Percentiles rank a stretch among this genome's conserved stretches.
Evolutionary conservation across 1,139 yeast species (phyloP).

Genomic region (Candida anutae): DNA sequence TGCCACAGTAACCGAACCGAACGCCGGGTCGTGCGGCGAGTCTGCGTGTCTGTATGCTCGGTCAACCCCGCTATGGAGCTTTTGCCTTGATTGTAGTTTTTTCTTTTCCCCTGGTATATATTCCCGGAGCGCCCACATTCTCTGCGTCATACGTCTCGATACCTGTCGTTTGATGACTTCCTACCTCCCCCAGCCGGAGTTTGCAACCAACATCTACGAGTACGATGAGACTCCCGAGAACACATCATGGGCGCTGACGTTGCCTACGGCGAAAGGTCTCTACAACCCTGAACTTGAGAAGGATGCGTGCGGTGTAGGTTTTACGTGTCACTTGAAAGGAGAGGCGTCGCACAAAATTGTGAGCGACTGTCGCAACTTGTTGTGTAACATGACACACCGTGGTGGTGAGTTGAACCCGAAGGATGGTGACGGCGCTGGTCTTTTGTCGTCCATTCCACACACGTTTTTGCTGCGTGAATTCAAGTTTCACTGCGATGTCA

Average conservation of each 20-base stretch:
- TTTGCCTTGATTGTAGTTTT: too few species aligned
- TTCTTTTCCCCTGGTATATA: too few species aligned
- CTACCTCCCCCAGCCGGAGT: constrained; percentile 35
- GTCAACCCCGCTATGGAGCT: too few species aligned
- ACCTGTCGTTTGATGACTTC: constrained; percentile 19
- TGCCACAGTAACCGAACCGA: too few species aligned
- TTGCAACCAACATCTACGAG: constrained; percentile 40
- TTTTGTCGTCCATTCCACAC: constrained; percentile 88
- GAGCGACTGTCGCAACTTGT: constrained; percentile 77
- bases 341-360: constrained; percentile 83
- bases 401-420: constrained; percentile 97
- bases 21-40: too few species aligned
- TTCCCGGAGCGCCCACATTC: too few species aligned
- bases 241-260: constrained; percentile 84
- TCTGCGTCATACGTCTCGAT: too few species aligned
- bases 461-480: constrained; percentile 80
- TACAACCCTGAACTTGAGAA: constrained; percentile 92
- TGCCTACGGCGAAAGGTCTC: constrained; percentile 83
- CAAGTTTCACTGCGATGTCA: constrained; percentile 50
- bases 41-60: too few species aligned
- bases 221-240: constrained; percentile 75
- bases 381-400: constrained; percentile 97
- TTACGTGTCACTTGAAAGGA: constrained; percentile 92
- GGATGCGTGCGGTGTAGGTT: constrained; percentile 99
- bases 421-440: constrained; percentile 99